These are phyloP conservation scores for Wickerhamiella brachini DNA, from an alignment of 805 yeast genomes.

Conservation along the genomic window DNA sequence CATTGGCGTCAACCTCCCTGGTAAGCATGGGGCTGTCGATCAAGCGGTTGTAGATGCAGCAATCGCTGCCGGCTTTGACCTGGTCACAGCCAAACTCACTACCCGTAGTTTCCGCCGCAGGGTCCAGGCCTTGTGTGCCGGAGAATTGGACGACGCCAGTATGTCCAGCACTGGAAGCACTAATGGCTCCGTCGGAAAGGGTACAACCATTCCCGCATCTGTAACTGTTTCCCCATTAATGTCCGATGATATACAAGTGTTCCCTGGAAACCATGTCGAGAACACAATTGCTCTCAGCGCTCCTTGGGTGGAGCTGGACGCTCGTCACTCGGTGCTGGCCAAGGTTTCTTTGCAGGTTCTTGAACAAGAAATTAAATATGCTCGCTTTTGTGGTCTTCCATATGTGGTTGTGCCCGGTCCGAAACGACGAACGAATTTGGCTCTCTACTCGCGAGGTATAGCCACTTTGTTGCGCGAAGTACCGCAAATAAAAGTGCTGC, in stretches of 20 bases:
- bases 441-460: constrained; percentile 35
- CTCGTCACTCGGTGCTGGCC: constrained; percentile 34
- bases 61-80: constrained; percentile 35
- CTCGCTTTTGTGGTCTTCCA: constrained; percentile 42
- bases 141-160: constrained; percentile 1
- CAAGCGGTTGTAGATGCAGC: constrained; percentile 20
- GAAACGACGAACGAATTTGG: constrained; percentile 37
- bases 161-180: background rate
- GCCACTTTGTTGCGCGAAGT: constrained; percentile 22
- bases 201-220: constrained; percentile 9
- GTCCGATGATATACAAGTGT: constrained; percentile 30
- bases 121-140: constrained; percentile 15
- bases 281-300: constrained; percentile 43
- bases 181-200: background rate
- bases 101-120: constrained; percentile 27
- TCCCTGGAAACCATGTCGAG: constrained; percentile 30
- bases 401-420: constrained; percentile 54
- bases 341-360: constrained; percentile 44
- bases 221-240: constrained; percentile 29
- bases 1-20: constrained; percentile 25
- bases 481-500: constrained; percentile 20
- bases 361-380: constrained; percentile 44
- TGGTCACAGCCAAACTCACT: constrained; percentile 41
- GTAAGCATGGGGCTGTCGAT: constrained; percentile 20
- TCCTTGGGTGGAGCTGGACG: constrained; percentile 59